Evolutionary conservation across 1,284 basidiomycete genomes (phyloP).

Genomic region (Leccinum pachyderme): DNA sequence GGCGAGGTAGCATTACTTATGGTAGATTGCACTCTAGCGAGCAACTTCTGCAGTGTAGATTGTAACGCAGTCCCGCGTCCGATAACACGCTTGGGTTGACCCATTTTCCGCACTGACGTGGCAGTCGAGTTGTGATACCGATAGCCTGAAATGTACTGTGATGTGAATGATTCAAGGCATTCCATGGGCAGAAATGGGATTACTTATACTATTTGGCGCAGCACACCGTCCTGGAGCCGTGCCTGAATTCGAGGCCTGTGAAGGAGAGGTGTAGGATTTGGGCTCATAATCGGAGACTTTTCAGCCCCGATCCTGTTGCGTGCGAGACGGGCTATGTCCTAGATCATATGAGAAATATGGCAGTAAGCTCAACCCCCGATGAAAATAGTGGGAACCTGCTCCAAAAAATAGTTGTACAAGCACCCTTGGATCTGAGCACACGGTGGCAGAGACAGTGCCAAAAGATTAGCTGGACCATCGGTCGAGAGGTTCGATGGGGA

Average conservation of each 20-base stretch:
- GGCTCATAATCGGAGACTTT: no score
- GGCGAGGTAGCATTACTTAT: neutral
- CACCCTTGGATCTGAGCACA: no score
- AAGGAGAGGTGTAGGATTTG: no score
- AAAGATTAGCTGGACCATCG: no score
- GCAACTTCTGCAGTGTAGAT: conserved; percentile 12
- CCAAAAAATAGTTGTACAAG: no score
- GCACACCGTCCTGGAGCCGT: neutral
- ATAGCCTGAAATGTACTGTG: neutral
- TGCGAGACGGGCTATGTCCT: no score
- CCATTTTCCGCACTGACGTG: neutral
- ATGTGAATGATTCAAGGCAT: neutral
- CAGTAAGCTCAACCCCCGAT: no score
- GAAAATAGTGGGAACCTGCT: no score
- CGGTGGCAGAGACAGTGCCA: no score
- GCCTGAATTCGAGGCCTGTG: neutral
- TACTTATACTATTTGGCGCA: neutral
- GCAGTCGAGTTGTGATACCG: neutral
- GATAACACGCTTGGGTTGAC: neutral
- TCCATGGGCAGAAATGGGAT: neutral
- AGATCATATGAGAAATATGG: no score
- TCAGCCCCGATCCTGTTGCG: no score
- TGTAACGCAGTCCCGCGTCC: conserved; percentile 1
- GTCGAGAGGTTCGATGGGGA: no score
- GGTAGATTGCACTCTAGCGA: conserved; percentile 13